Base-by-base conservation (phyloP, 805 yeast species). In the Torulaspora maleeae region DNA sequence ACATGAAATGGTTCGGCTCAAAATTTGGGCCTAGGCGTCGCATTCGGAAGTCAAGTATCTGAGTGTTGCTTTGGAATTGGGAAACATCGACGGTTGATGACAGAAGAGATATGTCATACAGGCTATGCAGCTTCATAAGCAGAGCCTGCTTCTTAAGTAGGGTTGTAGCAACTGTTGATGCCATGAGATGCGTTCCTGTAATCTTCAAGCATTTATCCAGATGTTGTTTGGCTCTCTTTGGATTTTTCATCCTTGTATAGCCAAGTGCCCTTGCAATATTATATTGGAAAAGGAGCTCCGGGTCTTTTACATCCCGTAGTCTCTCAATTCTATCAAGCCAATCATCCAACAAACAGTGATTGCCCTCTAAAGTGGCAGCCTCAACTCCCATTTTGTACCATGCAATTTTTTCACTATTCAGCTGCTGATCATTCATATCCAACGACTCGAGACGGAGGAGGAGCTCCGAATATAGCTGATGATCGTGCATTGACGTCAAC, bases 311-410 rank as follows among this genome's bases (percentile, higher is more conserved):
- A 17, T 66, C 69, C 19, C 54, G 58, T 8, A 67, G 38, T n/a
- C 66, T 52, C 41, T 80, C 82, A 4, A 84, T 67, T 11, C 72
- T 63, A 13, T 67, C 56, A 1, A 80, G 64, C 96, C 96, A 89
- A 36, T 72, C 68, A 7, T 61, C 59, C 1, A 89, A 61, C 10
- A 73, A 71, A 0, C 61, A 59, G 30, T 75, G 53, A 32, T 79
- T 77, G 0, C 89, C 88, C 1, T 80, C 72, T 19, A 79, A 72
- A 55, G 87, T 78, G 0, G 95, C 78, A 0, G 95, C 83, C 48
- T 84, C 86, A 2, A 88, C 64, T 0, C 90, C 97, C 36, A 83
- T 74, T 47, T 75, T 67, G 2, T 81, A 66, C 82, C 86, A 82
- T 3, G 78, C 83, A 5, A 49, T 45, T 4, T 58, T 43, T 11